These are phyloP conservation scores for Penicillium parvum DNA, from an alignment of 495 filamentous ascomycete genomes.

Conservation along the genomic window DNA sequence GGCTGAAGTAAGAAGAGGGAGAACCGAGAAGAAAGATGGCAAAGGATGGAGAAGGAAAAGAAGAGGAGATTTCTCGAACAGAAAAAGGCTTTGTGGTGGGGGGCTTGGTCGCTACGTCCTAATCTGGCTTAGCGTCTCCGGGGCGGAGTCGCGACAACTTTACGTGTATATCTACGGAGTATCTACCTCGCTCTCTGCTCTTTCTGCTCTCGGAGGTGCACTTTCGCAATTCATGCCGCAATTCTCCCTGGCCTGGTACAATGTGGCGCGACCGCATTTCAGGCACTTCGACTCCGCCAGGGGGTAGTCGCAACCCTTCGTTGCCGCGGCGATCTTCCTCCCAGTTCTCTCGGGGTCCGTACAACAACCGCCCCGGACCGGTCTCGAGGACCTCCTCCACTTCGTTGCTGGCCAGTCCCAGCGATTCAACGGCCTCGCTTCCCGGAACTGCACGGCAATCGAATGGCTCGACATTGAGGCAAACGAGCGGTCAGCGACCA, in stretches of 20 bases:
- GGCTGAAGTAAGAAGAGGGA: conserved; percentile 7
- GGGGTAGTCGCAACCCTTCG: conserved; percentile 69
- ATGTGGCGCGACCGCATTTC: conserved; percentile 92
- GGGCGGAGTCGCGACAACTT: neutral
- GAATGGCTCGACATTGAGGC: conserved; percentile 64
- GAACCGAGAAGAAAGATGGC: conserved; percentile 10
- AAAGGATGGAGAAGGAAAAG: conserved; percentile 18
- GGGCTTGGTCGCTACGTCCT: conserved; percentile 34
- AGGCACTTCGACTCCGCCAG: conserved; percentile 61
- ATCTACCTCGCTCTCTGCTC: neutral
- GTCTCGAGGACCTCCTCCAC: conserved; percentile 61
- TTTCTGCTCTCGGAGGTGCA: neutral
- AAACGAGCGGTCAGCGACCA: conserved; percentile 41
- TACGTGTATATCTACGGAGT: neutral
- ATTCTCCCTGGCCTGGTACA: conserved; percentile 7
- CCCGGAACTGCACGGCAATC: conserved; percentile 54
- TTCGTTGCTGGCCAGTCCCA: conserved; percentile 59
- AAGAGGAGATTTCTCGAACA: conserved; percentile 27
- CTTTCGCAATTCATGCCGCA: conserved; percentile 8
- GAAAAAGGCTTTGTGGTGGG: conserved; percentile 39
- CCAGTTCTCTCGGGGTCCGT: conserved; percentile 33
- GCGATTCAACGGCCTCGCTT: conserved; percentile 70
- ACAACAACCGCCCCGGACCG: conserved; percentile 53
- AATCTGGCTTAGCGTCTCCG: conserved; percentile 27
- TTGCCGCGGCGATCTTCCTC: conserved; percentile 57